Base-by-base conservation (phyloP, 805 yeast genomes). In the Kurtzmaniella cleridarum region DNA sequence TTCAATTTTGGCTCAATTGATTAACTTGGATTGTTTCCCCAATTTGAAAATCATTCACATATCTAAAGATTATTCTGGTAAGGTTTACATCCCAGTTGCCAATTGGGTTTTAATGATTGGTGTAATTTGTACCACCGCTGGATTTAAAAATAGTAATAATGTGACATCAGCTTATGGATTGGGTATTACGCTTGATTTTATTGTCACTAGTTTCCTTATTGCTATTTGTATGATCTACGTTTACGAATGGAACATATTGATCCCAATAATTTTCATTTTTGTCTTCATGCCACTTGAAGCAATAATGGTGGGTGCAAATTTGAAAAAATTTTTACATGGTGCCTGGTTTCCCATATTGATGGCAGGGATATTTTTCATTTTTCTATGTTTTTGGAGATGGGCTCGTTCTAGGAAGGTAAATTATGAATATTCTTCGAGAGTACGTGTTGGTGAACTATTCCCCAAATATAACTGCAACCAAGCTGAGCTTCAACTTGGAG, bases 121-220 rank as follows among this genome's bases (percentile, higher is more conserved):
- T 28, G 79, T 76, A 3, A 54, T 69, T 32, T 54, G 61, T 4
- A 69, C 79, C 8, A 69, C 79, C 5, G 76, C 76, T 7, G 79
- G 79, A 0, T 77, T 76, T 56, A 59, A 64, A 41, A 75, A 62
- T 47, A 64, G 75, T 26, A 61, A 64, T 47, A 64, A 61, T 30
- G 78, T 77, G 28, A 75, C 82, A 0, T 73, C 79, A 4, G 82
- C 82, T 10, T 78, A 77, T 50, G 83, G 82, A 12, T 64, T 77
- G 41, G 81, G 82, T 16, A 75, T 78, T 27, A 61, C 80, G 2
- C 51, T 76, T 41, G 83, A 76, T 49, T 75, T 78, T 45, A 43
- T 75, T 18, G 66, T 78, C 36, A 78, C 84, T 1, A 66, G 79
- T 0, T 40, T 52, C 9, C 57, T 78, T 54, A 64, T 76, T 39